phyloP scores from a whole-genome alignment of 192 early-diverging fungal genomes.

The Coemansia sp. region DNA sequence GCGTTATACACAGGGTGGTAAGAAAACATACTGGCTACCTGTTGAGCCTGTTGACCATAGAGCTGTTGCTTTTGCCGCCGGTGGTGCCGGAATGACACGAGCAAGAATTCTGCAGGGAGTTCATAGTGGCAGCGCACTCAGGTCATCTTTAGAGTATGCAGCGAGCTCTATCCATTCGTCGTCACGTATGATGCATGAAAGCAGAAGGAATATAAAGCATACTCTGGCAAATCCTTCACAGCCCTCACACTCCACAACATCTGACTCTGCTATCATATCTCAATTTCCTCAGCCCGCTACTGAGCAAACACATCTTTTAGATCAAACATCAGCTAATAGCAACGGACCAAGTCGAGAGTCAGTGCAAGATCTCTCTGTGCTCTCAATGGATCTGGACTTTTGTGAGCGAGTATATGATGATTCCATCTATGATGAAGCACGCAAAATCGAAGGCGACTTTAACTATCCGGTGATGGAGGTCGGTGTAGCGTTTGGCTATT shows the following conservation, averaged over 20 bases:
- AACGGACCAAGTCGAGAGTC: neutral
- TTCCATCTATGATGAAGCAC: conserved; percentile 42
- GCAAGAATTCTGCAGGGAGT: conserved; percentile 26
- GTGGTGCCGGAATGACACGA: conserved; percentile 34
- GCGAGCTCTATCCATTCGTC: conserved; percentile 46
- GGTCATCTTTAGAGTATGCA: conserved; percentile 7
- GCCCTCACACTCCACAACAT: conserved; percentile 3
- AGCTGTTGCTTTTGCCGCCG: conserved; percentile 41
- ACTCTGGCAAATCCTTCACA: conserved; percentile 3
- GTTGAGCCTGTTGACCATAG: conserved; percentile 51
- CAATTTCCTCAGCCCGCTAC: conserved; percentile 16
- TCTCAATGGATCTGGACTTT: conserved; percentile 41
- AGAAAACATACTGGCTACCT: conserved; percentile 58
- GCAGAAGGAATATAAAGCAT: conserved; percentile 30
- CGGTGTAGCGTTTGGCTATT: conserved; percentile 48
- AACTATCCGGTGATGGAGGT: conserved; percentile 56
- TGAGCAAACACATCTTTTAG: conserved; percentile 31
- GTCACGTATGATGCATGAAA: conserved; percentile 36
- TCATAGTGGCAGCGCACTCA: conserved; percentile 19
- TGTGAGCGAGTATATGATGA: conserved; percentile 30
- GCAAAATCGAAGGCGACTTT: conserved; percentile 47
- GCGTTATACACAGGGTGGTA: conserved; percentile 57
- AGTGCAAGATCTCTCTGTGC: conserved; percentile 19
- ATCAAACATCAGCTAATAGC: neutral
- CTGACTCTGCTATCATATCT: neutral